Conservation (phyloP, 2,329 filamentous ascomycete species). For the Cucurbitaria berberidis region DNA sequence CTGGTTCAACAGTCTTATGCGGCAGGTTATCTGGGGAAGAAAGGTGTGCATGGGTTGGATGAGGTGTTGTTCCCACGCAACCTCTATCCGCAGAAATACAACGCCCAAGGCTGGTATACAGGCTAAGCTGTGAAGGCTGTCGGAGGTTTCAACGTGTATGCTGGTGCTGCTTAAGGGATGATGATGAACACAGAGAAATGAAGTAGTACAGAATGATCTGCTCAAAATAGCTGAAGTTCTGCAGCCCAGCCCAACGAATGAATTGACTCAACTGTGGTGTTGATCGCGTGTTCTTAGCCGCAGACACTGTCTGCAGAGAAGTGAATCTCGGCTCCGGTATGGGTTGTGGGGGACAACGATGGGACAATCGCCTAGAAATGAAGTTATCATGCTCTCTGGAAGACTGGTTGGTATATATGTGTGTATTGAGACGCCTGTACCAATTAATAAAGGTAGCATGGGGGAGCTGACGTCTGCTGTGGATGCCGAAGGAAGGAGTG, state of each 20-base stretch:
- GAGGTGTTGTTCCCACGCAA: background rate
- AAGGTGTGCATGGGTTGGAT: background rate
- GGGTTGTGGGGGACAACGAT: too few species aligned
- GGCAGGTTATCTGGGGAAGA: background rate
- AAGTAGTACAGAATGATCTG: background rate
- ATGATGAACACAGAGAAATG: background rate
- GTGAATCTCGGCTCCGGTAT: too few species aligned
- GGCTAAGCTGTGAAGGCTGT: background rate
- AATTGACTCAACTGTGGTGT: background rate
- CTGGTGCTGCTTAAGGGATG: background rate
- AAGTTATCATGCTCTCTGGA: too few species aligned
- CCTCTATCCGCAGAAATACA: background rate
- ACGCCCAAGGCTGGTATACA: background rate
- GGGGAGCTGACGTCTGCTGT: background rate
- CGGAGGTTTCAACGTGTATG: background rate
- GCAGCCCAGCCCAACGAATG: background rate
- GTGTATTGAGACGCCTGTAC: background rate
- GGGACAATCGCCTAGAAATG: too few species aligned
- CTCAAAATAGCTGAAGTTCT: background rate
- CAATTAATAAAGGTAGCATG: background rate
- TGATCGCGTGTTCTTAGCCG: background rate
- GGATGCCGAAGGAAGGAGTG: conserved; percentile 5
- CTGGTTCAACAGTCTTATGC: conserved; percentile 5
- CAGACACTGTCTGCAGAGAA: too few species aligned
- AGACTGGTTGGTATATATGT: background rate